Conservation (phyloP, 2,329 filamentous ascomycete genomes). For the Cordyceps cicadae region DNA sequence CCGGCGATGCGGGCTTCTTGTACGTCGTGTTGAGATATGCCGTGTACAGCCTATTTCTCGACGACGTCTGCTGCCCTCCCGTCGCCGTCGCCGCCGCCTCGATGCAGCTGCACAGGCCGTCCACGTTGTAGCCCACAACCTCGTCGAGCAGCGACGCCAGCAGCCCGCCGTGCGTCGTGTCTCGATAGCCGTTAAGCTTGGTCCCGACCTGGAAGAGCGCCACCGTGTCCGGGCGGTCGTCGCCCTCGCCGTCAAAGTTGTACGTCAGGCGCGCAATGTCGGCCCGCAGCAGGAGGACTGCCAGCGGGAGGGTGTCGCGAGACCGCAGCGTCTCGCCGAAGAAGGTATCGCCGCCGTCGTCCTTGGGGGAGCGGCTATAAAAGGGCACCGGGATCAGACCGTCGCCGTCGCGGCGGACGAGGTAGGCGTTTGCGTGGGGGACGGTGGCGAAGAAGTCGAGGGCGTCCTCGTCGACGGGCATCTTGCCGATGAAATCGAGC, state of each 20-base stretch:
- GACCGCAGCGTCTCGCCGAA: conserved; percentile 2
- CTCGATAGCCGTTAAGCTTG: conserved; percentile 8
- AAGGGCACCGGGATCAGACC: conserved; percentile 1
- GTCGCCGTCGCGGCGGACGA: not conserved
- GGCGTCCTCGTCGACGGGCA: not conserved
- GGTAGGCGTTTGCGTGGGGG: not conserved
- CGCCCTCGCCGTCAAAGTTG: not conserved
- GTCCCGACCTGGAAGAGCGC: not conserved
- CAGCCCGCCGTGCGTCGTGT: conserved; percentile 4
- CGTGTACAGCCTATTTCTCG: not conserved
- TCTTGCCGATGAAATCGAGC: not conserved
- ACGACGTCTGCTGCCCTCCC: no score
- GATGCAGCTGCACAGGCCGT: not conserved
- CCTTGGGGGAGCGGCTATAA: not conserved
- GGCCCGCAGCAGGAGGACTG: conserved; percentile 1
- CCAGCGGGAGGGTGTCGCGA: not conserved
- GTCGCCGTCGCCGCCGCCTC: not conserved
- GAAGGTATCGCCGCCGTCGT: not conserved
- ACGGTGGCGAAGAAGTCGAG: not conserved
- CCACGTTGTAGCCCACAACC: not conserved
- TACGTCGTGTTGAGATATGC: conserved; percentile 3
- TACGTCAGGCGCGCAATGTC: conserved; percentile 2
- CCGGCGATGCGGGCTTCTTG: conserved; percentile 1
- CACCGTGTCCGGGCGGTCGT: not conserved
- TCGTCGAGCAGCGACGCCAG: conserved; percentile 7